These are phyloP conservation scores for Yamadazyma phyllophila DNA, from an alignment of 805 yeast species.

Conservation along the genomic window DNA sequence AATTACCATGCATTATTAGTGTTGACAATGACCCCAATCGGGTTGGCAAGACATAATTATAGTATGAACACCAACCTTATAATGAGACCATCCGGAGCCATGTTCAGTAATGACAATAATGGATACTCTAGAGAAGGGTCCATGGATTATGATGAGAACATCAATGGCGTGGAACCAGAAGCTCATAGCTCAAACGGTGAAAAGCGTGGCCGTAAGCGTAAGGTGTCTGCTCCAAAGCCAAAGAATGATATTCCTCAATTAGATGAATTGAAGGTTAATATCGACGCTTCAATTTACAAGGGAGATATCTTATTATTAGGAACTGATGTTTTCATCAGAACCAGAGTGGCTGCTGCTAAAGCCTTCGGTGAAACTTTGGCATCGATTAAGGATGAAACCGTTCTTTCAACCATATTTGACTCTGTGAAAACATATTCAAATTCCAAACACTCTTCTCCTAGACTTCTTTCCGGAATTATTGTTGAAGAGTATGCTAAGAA, in stretches of 20 bases:
- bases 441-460: constrained; percentile 77
- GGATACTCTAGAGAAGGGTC: constrained; percentile 13
- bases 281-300: constrained; percentile 86
- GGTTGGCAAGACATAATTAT: constrained; percentile 85
- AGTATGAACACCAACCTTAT: constrained; percentile 75
- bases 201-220: constrained; percentile 50
- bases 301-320: constrained; percentile 92
- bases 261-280: constrained; percentile 68
- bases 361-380: constrained; percentile 72
- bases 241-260: constrained; percentile 44
- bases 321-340: constrained; percentile 64
- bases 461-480: constrained; percentile 65
- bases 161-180: constrained; percentile 8
- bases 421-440: constrained; percentile 42
- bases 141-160: constrained; percentile 7
- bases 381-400: constrained; percentile 38
- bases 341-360: constrained; percentile 70
- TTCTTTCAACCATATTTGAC: constrained; percentile 38
- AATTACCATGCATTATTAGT: constrained; percentile 63
- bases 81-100: constrained; percentile 74
- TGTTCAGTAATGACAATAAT: constrained; percentile 15
- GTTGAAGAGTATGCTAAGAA: constrained; percentile 63
- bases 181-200: constrained; percentile 16
- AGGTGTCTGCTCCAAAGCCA: constrained; percentile 20
- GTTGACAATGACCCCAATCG: constrained; percentile 88